Conservation (phyloP, 225 moss, liverwort and hornwort species). For the Lunularia cruciata region DNA sequence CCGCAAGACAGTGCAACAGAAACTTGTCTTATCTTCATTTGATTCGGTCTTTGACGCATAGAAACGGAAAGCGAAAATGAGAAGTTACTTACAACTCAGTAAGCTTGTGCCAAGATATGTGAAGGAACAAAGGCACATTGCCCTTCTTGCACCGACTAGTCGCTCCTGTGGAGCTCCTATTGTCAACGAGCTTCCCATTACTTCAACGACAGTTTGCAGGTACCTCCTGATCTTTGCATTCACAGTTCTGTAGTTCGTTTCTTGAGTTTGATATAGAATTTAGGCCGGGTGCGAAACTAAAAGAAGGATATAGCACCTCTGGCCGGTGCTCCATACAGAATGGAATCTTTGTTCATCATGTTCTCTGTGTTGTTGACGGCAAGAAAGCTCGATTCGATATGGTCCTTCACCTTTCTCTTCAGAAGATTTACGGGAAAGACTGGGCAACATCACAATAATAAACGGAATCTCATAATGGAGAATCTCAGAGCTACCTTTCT, state of each 20-base stretch:
- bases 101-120: constrained; percentile 3
- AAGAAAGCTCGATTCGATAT: too few species aligned
- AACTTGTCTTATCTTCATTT: too few species aligned
- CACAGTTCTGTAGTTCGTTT: not conserved
- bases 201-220: constrained; percentile 1
- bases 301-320: too few species aligned
- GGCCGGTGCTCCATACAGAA: not conserved
- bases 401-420: too few species aligned
- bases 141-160: not conserved
- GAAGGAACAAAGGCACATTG: not conserved
- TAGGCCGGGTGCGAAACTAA: too few species aligned
- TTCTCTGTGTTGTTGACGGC: not conserved
- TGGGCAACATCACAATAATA: too few species aligned
- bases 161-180: not conserved
- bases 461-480: too few species aligned
- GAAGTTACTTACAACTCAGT: not conserved
- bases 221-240: not conserved
- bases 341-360: not conserved
- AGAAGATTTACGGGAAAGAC: too few species aligned
- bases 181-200: not conserved
- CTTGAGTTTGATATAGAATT: not conserved
- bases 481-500: too few species aligned
- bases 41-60: too few species aligned
- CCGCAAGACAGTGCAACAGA: too few species aligned
- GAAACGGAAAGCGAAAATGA: constrained; percentile 9